Percentiles rank a stretch among this genome's conserved stretches.
These are phyloP conservation scores for Pouteria glomerata DNA, from an alignment of 148 eudicot species.

Conservation along the genomic window DNA sequence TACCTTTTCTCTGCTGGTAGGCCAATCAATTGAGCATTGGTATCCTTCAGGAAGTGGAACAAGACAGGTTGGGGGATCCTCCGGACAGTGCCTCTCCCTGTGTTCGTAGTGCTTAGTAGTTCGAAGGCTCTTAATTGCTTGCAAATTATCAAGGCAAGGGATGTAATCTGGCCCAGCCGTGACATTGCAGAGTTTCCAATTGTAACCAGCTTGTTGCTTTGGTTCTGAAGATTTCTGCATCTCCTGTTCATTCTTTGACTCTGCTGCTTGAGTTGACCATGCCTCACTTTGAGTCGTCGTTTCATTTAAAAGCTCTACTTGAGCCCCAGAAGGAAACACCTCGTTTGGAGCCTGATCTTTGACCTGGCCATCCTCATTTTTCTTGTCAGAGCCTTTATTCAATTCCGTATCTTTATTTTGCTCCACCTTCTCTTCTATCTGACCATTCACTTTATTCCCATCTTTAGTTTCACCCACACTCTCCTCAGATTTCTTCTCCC, in stretches of 20 bases:
- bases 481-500: conserved; percentile 35
- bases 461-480: conserved; percentile 23
- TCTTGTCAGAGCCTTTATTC: conserved; percentile 34
- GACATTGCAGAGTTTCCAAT: conserved; percentile 70
- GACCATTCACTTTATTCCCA: conserved; percentile 30
- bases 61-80: conserved; percentile 84
- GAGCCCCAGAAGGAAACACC: conserved; percentile 72
- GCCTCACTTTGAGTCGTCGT: conserved; percentile 63
- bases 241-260: conserved; percentile 75
- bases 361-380: conserved; percentile 25
- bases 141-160: conserved; percentile 89
- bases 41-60: conserved; percentile 90
- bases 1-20: conserved; percentile 88
- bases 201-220: conserved; percentile 28
- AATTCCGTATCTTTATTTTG: conserved; percentile 31
- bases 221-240: conserved; percentile 35
- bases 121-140: conserved; percentile 61
- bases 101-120: conserved; percentile 88
- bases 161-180: conserved; percentile 86
- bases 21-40: conserved; percentile 74
- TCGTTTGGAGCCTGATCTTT: conserved; percentile 33
- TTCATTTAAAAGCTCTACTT: conserved; percentile 74
- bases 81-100: conserved; percentile 91
- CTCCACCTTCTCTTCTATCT: conserved; percentile 36
- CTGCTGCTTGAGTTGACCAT: conserved; percentile 70